These are phyloP conservation scores for Aspergillus jensenii DNA, from an alignment of 2,329 filamentous ascomycete genomes.

Conservation along the genomic window DNA sequence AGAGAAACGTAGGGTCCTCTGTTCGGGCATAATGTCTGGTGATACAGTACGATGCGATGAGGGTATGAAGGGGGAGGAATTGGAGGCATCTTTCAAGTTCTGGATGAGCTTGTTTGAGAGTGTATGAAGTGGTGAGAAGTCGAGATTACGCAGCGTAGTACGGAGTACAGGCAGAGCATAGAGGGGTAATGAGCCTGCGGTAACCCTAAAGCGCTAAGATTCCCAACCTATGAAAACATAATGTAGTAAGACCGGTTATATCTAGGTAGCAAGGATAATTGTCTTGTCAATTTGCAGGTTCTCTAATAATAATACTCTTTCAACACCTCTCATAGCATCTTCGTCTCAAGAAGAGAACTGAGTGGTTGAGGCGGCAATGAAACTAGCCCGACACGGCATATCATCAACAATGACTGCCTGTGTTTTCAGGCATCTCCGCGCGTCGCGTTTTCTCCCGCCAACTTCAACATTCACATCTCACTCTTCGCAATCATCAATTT, in stretches of 20 bases:
- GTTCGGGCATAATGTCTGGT: slow-evolving; percentile 63
- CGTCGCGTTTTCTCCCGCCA: slow-evolving; percentile 7
- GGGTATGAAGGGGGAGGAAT: slow-evolving; percentile 20
- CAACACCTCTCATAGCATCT: background rate
- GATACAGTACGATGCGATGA: slow-evolving; percentile 50
- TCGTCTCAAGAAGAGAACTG: background rate
- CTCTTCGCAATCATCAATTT: background rate
- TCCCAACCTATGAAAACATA: background rate
- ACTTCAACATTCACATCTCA: background rate
- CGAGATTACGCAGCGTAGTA: background rate
- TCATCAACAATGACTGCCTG: slow-evolving; percentile 9
- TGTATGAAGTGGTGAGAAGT: background rate
- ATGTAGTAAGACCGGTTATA: too few relatives aligned
- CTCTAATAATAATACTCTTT: background rate
- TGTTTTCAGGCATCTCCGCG: slow-evolving; percentile 3
- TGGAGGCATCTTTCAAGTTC: background rate
- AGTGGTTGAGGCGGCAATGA: background rate
- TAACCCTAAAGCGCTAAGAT: background rate
- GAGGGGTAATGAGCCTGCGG: background rate
- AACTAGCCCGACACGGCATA: slow-evolving; percentile 3
- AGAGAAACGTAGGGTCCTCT: slow-evolving; percentile 59
- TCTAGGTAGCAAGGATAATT: background rate
- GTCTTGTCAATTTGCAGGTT: background rate
- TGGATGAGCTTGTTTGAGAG: background rate
- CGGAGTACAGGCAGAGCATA: background rate